Conservation (phyloP, 2,329 filamentous ascomycete genomes). For the Epichloe scottii region DNA sequence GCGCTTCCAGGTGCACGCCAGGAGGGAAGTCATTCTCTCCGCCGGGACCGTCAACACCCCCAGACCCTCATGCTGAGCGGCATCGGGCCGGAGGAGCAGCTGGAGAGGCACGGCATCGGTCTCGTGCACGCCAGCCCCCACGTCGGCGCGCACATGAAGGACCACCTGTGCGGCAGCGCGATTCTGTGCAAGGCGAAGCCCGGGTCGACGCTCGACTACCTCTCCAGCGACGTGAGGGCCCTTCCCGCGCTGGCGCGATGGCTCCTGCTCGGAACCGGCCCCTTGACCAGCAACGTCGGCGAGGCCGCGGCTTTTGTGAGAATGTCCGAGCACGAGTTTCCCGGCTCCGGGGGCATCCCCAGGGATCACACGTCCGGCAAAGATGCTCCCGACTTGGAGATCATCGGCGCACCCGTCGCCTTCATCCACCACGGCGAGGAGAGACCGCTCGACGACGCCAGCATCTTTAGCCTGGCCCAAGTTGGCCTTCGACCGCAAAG, state of each 20-base stretch:
- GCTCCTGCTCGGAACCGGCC: conserved; percentile 9
- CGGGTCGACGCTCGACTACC: conserved; percentile 8
- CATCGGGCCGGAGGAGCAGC: conserved; percentile 3
- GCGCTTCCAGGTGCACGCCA: conserved; percentile 18
- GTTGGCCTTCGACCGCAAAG: conserved; percentile 9
- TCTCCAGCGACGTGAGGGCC: conserved; percentile 6
- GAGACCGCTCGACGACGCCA: neutral
- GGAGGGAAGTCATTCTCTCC: conserved; percentile 6
- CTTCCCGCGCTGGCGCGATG: conserved; percentile 9
- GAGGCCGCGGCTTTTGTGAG: conserved; percentile 10
- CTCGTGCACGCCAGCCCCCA: conserved; percentile 44
- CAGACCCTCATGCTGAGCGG: conserved; percentile 5
- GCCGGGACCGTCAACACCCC: conserved; percentile 5
- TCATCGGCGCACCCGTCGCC: conserved; percentile 8
- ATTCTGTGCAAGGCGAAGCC: conserved; percentile 9
- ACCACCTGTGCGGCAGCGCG: conserved; percentile 11
- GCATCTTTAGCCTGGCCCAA: conserved; percentile 6
- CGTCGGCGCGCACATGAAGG: conserved; percentile 41
- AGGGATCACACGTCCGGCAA: conserved; percentile 9
- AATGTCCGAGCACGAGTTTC: conserved; percentile 6
- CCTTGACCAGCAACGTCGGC: conserved; percentile 9
- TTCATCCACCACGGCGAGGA: conserved; percentile 12
- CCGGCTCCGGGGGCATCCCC: conserved; percentile 3
- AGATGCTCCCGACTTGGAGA: conserved; percentile 9
- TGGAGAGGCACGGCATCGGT: conserved; percentile 2